Evolutionary conservation across 1,139 yeast species (phyloP), one percentile per base, ranked within the genome.

Genomic region (Hanseniaspora sp.): DNA sequence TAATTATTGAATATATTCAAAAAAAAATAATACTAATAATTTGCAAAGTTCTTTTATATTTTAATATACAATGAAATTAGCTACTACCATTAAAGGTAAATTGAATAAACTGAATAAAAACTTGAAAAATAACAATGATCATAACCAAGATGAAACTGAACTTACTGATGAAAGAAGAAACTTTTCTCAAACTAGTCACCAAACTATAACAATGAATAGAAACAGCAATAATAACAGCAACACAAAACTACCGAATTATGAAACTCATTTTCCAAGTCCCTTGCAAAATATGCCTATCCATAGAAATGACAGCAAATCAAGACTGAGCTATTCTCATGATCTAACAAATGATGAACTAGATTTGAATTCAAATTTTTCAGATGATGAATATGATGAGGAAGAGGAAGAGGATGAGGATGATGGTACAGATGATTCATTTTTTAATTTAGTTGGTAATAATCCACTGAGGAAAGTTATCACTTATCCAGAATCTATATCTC

Each of bases 81-180:
- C 51, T 4, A 41, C 40, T 13, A 17, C 33, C n/a, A 40, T 52
- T 7, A 52, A 52, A 41, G 55, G 55, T 15, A 46, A 42, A 3
- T 41, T 52, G 8, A 40, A 41, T n/a, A 52, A 52, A 17, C 15
- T 52, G 12, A 46, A 46, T 17, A 52, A 34, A 13, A 51, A 41
- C 18, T 23, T 51, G 1, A 51, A 44, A 39, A 39, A 44, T 23
- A 35, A 45, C 7, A 9, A 35, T n/a, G 30, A 17, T 41, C 18
- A 48, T 18, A 31, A 33, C 12, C 37, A 49, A 8, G 43, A 40
- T 29, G 47, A 41, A 3, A 37, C 42, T 43, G 42, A 49, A 23
- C 23, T 23, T 23, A 23, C 23, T 23, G 23, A 23, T 23, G 29
- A 44, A 49, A 17, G 41, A 48, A 33, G 41, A 48, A 23, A 23